Conservation (phyloP, 306 rosid genomes). For the Sindora glabra region DNA sequence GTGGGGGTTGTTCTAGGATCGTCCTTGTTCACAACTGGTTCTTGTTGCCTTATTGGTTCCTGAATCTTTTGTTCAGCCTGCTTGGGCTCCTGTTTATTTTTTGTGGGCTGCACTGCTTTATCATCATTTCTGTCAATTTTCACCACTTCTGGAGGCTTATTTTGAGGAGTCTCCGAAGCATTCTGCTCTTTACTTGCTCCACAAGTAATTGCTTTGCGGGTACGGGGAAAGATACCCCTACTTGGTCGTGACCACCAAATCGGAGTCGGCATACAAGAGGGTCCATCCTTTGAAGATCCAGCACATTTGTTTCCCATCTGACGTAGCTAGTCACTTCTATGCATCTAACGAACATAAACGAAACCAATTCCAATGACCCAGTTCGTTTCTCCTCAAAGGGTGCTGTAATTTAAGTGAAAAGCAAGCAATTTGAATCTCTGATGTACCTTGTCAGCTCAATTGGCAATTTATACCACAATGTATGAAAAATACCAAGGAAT, state of each 20-base stretch:
- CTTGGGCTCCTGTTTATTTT: background rate
- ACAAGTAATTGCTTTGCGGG: background rate
- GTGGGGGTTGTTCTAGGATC: constrained; percentile 6
- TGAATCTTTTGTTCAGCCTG: no score
- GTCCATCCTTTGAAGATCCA: constrained; percentile 30
- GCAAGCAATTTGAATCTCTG: background rate
- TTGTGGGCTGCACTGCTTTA: constrained; percentile 7
- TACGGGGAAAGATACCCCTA: constrained; percentile 5
- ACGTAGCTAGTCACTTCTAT: constrained; percentile 6
- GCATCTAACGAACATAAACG: constrained; percentile 9
- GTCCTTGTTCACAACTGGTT: background rate
- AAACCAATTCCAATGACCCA: background rate
- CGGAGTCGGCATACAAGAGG: constrained; percentile 23
- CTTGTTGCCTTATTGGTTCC: no score
- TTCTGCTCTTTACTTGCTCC: background rate
- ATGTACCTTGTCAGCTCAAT: background rate
- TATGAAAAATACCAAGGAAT: background rate
- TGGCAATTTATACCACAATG: background rate
- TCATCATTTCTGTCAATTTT: constrained; percentile 33
- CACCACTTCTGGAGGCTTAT: constrained; percentile 47
- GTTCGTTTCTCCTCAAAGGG: background rate
- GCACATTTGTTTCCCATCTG: constrained; percentile 85
- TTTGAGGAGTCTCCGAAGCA: constrained; percentile 4
- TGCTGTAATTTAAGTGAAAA: background rate
- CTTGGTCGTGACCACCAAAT: constrained; percentile 38